Evolutionary conservation across 805 yeast species (phyloP).

Genomic region (Spathaspora arborariae): DNA sequence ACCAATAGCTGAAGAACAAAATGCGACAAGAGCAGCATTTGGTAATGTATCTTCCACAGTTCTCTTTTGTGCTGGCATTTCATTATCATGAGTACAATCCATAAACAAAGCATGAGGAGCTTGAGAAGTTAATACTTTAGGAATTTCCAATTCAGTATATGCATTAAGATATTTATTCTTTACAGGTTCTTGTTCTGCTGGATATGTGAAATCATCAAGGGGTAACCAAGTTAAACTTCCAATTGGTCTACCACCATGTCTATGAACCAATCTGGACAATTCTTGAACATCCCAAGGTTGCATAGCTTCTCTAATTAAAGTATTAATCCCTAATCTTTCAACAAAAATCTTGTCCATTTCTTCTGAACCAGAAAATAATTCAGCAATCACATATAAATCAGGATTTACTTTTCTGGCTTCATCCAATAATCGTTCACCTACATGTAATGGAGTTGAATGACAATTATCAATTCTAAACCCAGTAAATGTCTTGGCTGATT

Average conservation of each 20-base stretch:
- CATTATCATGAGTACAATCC: slow-evolving; percentile 98
- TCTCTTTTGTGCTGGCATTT: slow-evolving; percentile 82
- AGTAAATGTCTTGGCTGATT: slow-evolving; percentile 69
- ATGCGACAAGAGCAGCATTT: slow-evolving; percentile 89
- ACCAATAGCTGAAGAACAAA: slow-evolving; percentile 92
- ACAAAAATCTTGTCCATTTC: slow-evolving; percentile 86
- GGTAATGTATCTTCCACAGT: slow-evolving; percentile 93
- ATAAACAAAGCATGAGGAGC: slow-evolving; percentile 93
- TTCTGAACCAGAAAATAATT: slow-evolving; percentile 89
- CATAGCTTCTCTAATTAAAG: slow-evolving; percentile 94
- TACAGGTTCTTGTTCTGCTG: slow-evolving; percentile 44
- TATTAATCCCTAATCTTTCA: slow-evolving; percentile 83
- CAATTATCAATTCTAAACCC: slow-evolving; percentile 95
- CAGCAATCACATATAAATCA: slow-evolving; percentile 89
- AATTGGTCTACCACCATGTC: slow-evolving; percentile 93
- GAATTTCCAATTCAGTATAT: slow-evolving; percentile 64
- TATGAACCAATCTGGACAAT: slow-evolving; percentile 78
- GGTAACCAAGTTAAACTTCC: slow-evolving; percentile 86
- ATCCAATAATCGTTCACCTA: slow-evolving; percentile 84
- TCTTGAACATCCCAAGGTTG: slow-evolving; percentile 90
- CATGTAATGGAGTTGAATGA: slow-evolving; percentile 94
- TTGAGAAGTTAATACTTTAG: slow-evolving; percentile 58
- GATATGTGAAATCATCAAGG: slow-evolving; percentile 67
- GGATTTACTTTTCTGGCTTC: slow-evolving; percentile 84
- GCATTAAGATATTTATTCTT: slow-evolving; percentile 23